Percentiles rank a stretch among this genome's conserved stretches.
Evolutionary conservation across 129 eudicot species (phyloP).

Genomic region (Mikania micrantha): DNA sequence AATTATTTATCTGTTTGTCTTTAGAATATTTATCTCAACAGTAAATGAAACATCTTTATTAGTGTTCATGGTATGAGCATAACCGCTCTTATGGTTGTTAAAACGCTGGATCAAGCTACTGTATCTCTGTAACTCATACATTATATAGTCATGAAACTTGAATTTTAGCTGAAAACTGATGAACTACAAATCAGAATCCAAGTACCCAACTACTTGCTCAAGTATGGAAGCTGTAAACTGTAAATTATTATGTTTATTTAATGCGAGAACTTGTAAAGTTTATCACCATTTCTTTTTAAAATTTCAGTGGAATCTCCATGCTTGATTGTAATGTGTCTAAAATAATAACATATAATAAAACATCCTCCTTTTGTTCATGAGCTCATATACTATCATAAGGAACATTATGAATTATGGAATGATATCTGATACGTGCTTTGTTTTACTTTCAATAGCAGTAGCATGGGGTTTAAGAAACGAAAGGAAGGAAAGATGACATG

Average conservation of each 20-base stretch:
- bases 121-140: not conserved
- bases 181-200: not conserved
- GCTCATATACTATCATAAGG: not conserved
- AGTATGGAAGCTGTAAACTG: not conserved
- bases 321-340: not conserved
- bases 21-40: not conserved
- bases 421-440: not conserved
- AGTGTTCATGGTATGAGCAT: not conserved
- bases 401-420: not conserved
- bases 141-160: not conserved
- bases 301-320: not conserved
- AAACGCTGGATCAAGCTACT: not conserved
- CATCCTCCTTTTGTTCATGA: conserved; percentile 7
- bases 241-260: not conserved
- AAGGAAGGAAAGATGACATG: not conserved
- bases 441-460: not conserved
- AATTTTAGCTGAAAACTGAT: not conserved
- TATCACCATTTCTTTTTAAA: not conserved
- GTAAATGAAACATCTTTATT: not conserved
- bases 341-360: not conserved
- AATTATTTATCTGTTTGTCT: conserved; percentile 3
- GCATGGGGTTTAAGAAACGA: not conserved
- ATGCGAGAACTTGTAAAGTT: not conserved
- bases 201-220: not conserved
- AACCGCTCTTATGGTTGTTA: not conserved